Percentiles rank a stretch among this genome's conserved stretches.
phyloP scores from a whole-genome alignment of 306 rosid genomes.

The Trifolium dubium region DNA sequence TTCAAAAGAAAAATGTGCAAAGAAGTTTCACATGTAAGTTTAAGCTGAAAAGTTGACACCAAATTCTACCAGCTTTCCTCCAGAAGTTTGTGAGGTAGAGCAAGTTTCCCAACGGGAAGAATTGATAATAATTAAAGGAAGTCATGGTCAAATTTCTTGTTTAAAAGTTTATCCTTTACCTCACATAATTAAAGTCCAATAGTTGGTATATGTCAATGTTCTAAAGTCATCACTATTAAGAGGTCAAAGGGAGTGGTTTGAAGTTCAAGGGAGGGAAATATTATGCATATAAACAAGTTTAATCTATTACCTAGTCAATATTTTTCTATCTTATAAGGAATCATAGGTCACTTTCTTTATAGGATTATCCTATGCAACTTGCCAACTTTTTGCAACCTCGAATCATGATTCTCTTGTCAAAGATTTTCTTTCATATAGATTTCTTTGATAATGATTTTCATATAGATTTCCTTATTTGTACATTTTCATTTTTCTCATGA shows the following conservation, averaged over 20 bases:
- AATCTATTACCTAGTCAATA: constrained; percentile 13
- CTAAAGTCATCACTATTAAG: constrained; percentile 16
- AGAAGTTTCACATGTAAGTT: neutral
- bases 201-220: constrained; percentile 35
- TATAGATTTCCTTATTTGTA: constrained; percentile 45
- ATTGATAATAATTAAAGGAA: constrained; percentile 3
- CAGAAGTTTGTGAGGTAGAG: constrained; percentile 14
- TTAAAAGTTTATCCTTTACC: constrained; percentile 31
- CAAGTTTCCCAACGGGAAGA: neutral
- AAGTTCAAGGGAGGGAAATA: neutral
- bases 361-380: constrained; percentile 49
- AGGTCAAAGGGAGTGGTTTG: constrained; percentile 30
- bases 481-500: constrained; percentile 41
- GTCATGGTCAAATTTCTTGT: constrained; percentile 20
- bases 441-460: constrained; percentile 9
- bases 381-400: constrained; percentile 5
- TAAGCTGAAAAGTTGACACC: neutral
- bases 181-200: constrained; percentile 23
- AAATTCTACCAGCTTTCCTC: neutral
- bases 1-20: neutral
- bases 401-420: constrained; percentile 43
- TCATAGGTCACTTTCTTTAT: constrained; percentile 48
- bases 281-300: constrained; percentile 30
- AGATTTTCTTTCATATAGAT: constrained; percentile 7
- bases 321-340: constrained; percentile 35